Evolutionary conservation across 2,329 filamentous ascomycete genomes (phyloP).

Genomic region (Beauveria pseudobassiana): DNA sequence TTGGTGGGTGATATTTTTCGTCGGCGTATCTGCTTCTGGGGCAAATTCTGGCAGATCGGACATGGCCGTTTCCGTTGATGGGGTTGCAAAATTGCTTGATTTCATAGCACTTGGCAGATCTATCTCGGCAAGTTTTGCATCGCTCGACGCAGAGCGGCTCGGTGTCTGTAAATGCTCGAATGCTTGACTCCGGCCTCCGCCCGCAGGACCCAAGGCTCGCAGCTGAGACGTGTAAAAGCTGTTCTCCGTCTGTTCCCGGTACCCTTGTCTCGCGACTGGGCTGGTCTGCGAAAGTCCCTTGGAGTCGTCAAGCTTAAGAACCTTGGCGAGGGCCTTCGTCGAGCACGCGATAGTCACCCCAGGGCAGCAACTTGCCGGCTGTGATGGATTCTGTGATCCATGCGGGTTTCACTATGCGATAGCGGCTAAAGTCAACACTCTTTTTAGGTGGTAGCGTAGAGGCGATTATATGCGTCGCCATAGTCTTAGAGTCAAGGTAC

Average conservation of each 20-base stretch:
- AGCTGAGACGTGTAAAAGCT: constrained; percentile 80
- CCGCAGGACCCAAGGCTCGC: constrained; percentile 28
- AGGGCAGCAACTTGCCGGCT: constrained; percentile 74
- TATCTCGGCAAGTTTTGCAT: neutral
- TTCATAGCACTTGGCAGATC: constrained; percentile 12
- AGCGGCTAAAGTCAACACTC: constrained; percentile 74
- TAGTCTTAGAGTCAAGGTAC: constrained; percentile 90
- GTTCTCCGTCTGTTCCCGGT: constrained; percentile 70
- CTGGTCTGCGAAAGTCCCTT: constrained; percentile 60
- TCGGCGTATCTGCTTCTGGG: neutral
- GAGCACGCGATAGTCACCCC: constrained; percentile 76
- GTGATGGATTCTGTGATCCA: constrained; percentile 90
- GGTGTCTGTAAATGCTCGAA: constrained; percentile 23
- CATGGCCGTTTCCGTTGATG: neutral
- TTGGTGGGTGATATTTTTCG: neutral
- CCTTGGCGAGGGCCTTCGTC: constrained; percentile 78
- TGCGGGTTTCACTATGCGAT: constrained; percentile 87
- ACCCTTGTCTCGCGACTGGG: constrained; percentile 50
- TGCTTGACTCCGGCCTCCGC: constrained; percentile 22
- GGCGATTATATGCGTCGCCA: constrained; percentile 92
- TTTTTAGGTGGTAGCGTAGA: constrained; percentile 90
- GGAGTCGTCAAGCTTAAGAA: constrained; percentile 56
- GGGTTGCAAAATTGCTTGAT: neutral
- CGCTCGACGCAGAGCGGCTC: neutral
- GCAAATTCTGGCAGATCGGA: constrained; percentile 13